These are phyloP conservation scores for Pseudonitzschia multiseries DNA, from an alignment of 108 stramenopile genomes.

Conservation along the genomic window DNA sequence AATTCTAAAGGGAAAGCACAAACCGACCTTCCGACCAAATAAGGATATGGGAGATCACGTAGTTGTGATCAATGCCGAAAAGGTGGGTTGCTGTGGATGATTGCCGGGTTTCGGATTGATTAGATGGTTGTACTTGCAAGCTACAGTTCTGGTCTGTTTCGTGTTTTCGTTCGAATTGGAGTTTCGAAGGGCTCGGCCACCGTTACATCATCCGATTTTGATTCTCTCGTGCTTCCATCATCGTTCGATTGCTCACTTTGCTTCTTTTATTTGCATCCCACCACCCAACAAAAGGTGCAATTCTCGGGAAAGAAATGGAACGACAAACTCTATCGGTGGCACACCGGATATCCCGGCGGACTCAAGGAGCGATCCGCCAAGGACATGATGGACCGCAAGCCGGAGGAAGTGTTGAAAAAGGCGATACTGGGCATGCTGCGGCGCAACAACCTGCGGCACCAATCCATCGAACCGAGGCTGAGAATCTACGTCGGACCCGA, in stretches of 20 bases:
- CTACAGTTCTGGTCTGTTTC: no score
- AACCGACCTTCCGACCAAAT: conserved; percentile 92
- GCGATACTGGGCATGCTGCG: conserved; percentile 89
- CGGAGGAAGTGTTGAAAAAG: conserved; percentile 75
- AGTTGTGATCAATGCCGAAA: conserved; percentile 91
- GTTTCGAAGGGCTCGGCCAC: no score
- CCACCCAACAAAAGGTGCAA: conserved; percentile 47
- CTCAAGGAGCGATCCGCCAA: conserved; percentile 82
- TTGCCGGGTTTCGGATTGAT: no score
- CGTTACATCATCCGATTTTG: no score
- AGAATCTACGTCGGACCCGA: conserved; percentile 79
- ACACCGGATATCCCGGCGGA: conserved; percentile 95
- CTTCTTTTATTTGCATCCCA: no score
- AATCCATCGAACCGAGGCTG: conserved; percentile 78
- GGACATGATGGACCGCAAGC: conserved; percentile 83
- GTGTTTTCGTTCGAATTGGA: no score
- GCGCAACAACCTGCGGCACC: conserved; percentile 73
- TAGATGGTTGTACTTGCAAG: no score
- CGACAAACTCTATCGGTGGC: conserved; percentile 93
- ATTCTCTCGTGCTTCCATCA: no score
- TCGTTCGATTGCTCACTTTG: neutral
- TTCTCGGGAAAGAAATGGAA: conserved; percentile 92
- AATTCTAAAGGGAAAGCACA: conserved; percentile 93
- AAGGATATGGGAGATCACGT: conserved; percentile 94
- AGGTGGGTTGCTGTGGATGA: conserved; percentile 40